Evolutionary conservation across 805 yeast genomes (phyloP).

Genomic region (Cyberlindnera nakhonratchasimensis): DNA sequence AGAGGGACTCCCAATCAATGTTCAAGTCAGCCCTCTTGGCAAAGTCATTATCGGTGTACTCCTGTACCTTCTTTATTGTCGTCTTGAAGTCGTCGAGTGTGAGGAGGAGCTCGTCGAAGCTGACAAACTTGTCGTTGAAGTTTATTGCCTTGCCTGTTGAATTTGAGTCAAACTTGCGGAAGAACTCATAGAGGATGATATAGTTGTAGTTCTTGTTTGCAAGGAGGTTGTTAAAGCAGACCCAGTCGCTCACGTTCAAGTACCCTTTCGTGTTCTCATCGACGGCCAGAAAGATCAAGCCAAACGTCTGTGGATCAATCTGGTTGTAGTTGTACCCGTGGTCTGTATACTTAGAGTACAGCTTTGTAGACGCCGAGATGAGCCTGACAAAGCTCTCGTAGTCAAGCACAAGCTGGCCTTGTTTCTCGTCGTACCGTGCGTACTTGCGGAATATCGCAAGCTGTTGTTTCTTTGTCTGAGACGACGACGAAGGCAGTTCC

Average conservation of each 20-base stretch:
- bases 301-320: slow-evolving; percentile 56
- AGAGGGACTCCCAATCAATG: slow-evolving; percentile 34
- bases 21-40: slow-evolving; percentile 30
- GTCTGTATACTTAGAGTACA: slow-evolving; percentile 20
- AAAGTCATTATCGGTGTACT: slow-evolving; percentile 31
- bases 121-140: slow-evolving; percentile 35
- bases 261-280: slow-evolving; percentile 71
- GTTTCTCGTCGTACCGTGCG: slow-evolving; percentile 35
- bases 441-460: slow-evolving; percentile 41
- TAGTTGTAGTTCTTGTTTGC: slow-evolving; percentile 47
- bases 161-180: slow-evolving; percentile 43
- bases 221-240: slow-evolving; percentile 56
- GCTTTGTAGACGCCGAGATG: slow-evolving; percentile 29
- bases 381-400: slow-evolving; percentile 36
- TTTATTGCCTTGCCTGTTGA: slow-evolving; percentile 33
- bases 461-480: slow-evolving; percentile 38
- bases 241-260: slow-evolving; percentile 68
- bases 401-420: slow-evolving; percentile 31
- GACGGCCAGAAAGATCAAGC: slow-evolving; percentile 74
- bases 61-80: slow-evolving; percentile 33
- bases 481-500: slow-evolving; percentile 36
- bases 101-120: slow-evolving; percentile 35
- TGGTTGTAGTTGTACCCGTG: slow-evolving; percentile 42
- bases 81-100: slow-evolving; percentile 30
- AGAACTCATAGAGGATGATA: slow-evolving; percentile 50